Percentiles rank a stretch among this genome's conserved stretches.
phyloP scores from a whole-genome alignment of 1,284 basidiomycete genomes.

The Ceratobasidium sp. region DNA sequence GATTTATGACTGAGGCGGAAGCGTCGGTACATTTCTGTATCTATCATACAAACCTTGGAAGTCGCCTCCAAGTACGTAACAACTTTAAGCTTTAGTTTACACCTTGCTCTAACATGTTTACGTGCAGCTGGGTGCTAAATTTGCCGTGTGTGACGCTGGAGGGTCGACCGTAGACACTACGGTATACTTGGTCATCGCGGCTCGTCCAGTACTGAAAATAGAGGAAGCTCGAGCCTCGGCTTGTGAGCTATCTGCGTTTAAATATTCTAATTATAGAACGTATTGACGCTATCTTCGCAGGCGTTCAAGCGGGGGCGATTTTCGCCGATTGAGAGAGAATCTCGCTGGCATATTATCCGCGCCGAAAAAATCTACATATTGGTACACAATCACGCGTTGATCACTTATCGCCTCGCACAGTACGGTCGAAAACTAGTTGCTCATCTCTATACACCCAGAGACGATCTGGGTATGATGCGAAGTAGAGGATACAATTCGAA shows the following conservation, averaged over 20 bases:
- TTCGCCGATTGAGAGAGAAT: too few species aligned
- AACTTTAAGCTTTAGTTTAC: too few species aligned
- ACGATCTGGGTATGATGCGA: too few species aligned
- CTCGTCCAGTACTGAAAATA: not conserved
- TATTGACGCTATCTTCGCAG: not conserved
- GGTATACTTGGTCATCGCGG: not conserved
- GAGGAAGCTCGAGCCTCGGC: not conserved
- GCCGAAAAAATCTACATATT: too few species aligned
- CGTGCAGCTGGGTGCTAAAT: not conserved
- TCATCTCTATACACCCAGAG: too few species aligned
- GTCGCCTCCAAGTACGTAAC: conserved; percentile 32
- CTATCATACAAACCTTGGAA: conserved; percentile 19
- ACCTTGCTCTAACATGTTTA: too few species aligned
- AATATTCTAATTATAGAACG: too few species aligned
- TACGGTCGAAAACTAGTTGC: too few species aligned
- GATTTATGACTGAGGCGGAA: conserved; percentile 50
- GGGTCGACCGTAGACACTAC: not conserved
- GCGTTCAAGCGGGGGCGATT: not conserved
- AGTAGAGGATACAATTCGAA: too few species aligned
- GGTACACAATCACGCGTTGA: too few species aligned
- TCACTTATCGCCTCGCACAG: too few species aligned
- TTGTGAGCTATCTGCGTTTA: not conserved
- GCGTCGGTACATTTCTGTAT: conserved; percentile 50
- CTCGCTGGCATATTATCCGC: too few species aligned
- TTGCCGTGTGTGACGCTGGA: not conserved